Base-by-base conservation (phyloP, 2,329 filamentous ascomycete species). In the Colletotrichum sublineola region DNA sequence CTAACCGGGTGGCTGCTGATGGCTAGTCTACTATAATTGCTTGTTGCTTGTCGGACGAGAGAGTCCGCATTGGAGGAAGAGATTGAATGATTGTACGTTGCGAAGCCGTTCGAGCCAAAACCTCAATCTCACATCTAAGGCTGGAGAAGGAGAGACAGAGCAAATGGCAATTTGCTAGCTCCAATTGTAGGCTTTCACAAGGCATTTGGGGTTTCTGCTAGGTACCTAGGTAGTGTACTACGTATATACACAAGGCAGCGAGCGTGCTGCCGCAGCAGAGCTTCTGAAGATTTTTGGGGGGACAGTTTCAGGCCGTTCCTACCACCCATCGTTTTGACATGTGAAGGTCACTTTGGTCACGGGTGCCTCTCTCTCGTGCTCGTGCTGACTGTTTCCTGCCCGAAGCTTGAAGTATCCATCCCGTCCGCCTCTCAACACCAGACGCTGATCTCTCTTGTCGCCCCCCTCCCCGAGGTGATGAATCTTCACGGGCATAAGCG, bases 271-370 rank as follows among this genome's bases (percentile, higher is more conserved):
- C 46, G 60, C 63, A 29, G 46, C 61, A 68, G 69, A 61, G 69
- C 20, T 55, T 55, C 18, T 48, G 65, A 69, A 65, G 44, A 65
- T 14, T 62, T 65, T 63, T 69, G 42, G 52, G 56, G 24, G 31
- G 52, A 38, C 66, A 61, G 66, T 73, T 73, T 73, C 70, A 73
- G 70, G 48, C 60, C 44, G 29, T 55, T 63, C 50, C 50, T 55
- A 14, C 29, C 33, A 33, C 38, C 11, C 24, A 18, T 40, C n/a
- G 46, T 52, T 48, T 48, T 73, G 70, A 70, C 70, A 73, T 73
- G 70, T 73, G 70, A 73, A 73, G 40, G 61, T 11, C 48, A 33
- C 56, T 56, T 48, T 48, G 62, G 40, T 56, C 52, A 55, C 55
- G 53, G 24, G 55, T 36, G 48, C 31, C 14, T 67, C 55, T 50